Percentiles rank a stretch among this genome's conserved stretches.
phyloP scores from a whole-genome alignment of 1,139 yeast genomes.

The Saccharomycopsis crataegensis region DNA sequence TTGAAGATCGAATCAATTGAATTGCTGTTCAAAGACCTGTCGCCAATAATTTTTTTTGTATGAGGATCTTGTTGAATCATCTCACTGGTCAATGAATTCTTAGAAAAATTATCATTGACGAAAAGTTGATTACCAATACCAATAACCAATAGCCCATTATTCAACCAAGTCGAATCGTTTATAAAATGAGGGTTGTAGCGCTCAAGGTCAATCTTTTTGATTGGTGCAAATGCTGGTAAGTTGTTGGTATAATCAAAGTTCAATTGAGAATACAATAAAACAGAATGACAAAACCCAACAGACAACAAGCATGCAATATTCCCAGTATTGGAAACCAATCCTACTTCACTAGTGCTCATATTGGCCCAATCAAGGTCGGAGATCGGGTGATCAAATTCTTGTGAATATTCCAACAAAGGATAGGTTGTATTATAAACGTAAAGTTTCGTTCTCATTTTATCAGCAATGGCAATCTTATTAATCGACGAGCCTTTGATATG shows the following conservation, averaged over 20 bases:
- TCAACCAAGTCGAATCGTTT: conserved; percentile 85
- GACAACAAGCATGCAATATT: conserved; percentile 69
- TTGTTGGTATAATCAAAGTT: conserved; percentile 83
- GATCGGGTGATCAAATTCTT: conserved; percentile 26
- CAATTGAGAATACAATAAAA: conserved; percentile 67
- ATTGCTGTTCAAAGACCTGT: conserved; percentile 14
- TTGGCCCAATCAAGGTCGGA: conserved; percentile 30
- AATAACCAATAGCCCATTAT: conserved; percentile 68
- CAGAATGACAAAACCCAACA: conserved; percentile 61
- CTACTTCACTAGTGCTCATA: conserved; percentile 55
- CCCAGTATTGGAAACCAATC: conserved; percentile 43
- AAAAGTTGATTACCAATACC: conserved; percentile 90
- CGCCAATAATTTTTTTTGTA: conserved; percentile 32
- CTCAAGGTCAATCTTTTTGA: conserved; percentile 65
- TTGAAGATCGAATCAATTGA: conserved; percentile 49
- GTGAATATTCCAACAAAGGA: conserved; percentile 61
- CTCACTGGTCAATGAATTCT: conserved; percentile 44
- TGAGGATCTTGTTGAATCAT: conserved; percentile 33
- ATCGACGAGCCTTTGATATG: conserved; percentile 68
- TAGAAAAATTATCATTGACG: conserved; percentile 52
- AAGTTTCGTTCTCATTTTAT: conserved; percentile 41
- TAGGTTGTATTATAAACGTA: conserved; percentile 73
- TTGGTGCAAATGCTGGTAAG: conserved; percentile 69
- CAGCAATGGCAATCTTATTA: conserved; percentile 66
- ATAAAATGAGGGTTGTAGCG: conserved; percentile 70